Base-by-base conservation (phyloP, 1,284 basidiomycete genomes). In the Caloboletus firmus region DNA sequence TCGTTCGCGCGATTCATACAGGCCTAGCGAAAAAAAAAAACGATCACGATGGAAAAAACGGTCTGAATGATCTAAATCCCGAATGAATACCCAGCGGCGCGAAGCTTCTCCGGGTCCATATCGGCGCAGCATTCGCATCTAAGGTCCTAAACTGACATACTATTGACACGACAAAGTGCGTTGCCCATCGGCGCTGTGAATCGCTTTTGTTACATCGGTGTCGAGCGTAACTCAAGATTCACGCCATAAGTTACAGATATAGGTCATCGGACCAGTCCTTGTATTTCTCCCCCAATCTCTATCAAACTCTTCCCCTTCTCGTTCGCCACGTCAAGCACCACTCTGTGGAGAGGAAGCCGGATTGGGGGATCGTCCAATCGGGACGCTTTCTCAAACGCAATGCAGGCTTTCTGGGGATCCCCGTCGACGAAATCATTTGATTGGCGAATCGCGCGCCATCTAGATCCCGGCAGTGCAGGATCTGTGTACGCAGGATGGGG, bases 261-360 rank as follows among this genome's bases (percentile, higher is more conserved):
- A 71, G 12, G 8, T 61, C 68, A 26, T 72, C 69, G 15, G 72
- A 68, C 71, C 72, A 73, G 5, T 58, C 53, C 18, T 56, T 59
- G 45, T 66, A 70, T 34, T 59, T 59, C 34, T 68, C 60, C 9
- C n/a, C 48, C 58, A 28, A 55, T 43, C n/a, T 56, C 59, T 12
- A 59, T 36, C 34, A 70, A 47, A 36, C 36, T 44, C 34, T 36
- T 51, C 15, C n/a, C 42, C n/a, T 43, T 28, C 11, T 2, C 12
- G 9, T 12, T 43, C 11, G n/a, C n/a, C n/a, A 18, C 8, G 7
- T 15, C 28, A 15, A 43, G 11, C n/a, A 9, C n/a, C 4, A 1
- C 2, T 18, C 28, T 45, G 42, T 57, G 67, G 2, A 72, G 55
- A 15, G 66, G 61, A 31, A 72, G 56, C 5, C 63, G 62, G 6